Percentiles rank a stretch among this genome's conserved stretches.
Conservation (phyloP, 495 filamentous ascomycete species). For the Talaromyces borbonicus region DNA sequence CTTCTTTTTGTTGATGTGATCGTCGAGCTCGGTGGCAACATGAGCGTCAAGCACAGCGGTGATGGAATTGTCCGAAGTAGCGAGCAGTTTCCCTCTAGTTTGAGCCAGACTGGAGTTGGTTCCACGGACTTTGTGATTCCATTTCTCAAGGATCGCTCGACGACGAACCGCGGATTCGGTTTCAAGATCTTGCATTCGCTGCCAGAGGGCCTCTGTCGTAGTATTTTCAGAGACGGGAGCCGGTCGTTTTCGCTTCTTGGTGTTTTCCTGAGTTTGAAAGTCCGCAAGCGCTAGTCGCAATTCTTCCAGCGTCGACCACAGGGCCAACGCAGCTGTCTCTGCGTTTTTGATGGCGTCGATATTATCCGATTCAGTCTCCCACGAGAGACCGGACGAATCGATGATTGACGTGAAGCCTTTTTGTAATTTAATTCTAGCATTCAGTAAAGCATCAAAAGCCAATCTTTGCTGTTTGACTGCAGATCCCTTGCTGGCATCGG, state of each 20-base stretch:
- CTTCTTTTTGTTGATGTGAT: constrained; percentile 53
- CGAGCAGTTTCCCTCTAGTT: constrained; percentile 35
- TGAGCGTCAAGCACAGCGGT: constrained; percentile 66
- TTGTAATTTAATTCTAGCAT: constrained; percentile 80
- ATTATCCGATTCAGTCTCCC: constrained; percentile 27
- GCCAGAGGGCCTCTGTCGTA: constrained; percentile 55
- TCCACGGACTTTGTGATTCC: constrained; percentile 42
- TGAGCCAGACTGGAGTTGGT: constrained; percentile 27
- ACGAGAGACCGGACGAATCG: constrained; percentile 43
- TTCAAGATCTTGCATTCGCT: constrained; percentile 59
- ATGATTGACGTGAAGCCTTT: constrained; percentile 79
- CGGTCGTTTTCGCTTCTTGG: constrained; percentile 51
- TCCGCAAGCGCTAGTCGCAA: constrained; percentile 53
- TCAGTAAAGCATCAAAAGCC: constrained; percentile 78
- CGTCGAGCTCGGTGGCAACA: constrained; percentile 51
- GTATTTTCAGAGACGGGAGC: constrained; percentile 37
- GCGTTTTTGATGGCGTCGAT: constrained; percentile 56
- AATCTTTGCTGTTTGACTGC: constrained; percentile 77
- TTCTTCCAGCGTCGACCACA: constrained; percentile 75
- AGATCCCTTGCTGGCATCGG: constrained; percentile 72
- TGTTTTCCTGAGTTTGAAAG: constrained; percentile 32
- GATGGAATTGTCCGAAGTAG: constrained; percentile 41
- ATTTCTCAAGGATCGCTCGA: constrained; percentile 37
- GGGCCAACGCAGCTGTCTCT: constrained; percentile 74
- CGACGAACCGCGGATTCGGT: constrained; percentile 33